Evolutionary conservation across 257 asterid genomes (phyloP).

Genomic region (Osmanthus fragrans): DNA sequence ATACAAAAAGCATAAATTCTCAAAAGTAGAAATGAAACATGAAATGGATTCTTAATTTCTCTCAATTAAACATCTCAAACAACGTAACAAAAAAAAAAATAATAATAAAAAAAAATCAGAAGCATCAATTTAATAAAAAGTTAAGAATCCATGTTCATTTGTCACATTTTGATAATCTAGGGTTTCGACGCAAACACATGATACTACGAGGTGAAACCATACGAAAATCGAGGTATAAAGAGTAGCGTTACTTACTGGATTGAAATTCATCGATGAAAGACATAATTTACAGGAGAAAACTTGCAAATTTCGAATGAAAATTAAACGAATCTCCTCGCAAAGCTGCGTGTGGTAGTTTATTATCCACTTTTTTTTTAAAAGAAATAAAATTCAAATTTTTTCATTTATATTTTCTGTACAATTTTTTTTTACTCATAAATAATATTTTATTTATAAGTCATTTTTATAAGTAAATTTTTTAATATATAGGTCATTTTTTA

Average conservation of each 20-base stretch:
- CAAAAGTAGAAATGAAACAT: background rate
- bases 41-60: too few relatives aligned
- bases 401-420: too few relatives aligned
- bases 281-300: slow-evolving; percentile 33
- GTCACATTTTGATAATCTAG: slow-evolving; percentile 21
- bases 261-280: slow-evolving; percentile 85
- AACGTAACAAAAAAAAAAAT: background rate
- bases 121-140: background rate
- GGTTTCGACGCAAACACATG: background rate
- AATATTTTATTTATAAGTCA: too few relatives aligned
- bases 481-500: too few relatives aligned
- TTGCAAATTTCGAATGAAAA: background rate
- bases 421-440: too few relatives aligned
- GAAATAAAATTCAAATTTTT: too few relatives aligned
- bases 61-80: background rate
- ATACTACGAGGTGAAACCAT: background rate
- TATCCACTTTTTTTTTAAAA: too few relatives aligned
- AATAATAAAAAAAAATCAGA: background rate
- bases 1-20: background rate
- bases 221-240: background rate
- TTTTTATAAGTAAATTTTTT: too few relatives aligned
- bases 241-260: slow-evolving; percentile 52
- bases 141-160: background rate
- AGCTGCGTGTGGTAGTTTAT: background rate
- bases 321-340: slow-evolving; percentile 44